These are phyloP conservation scores for Curvularia lunata DNA, from an alignment of 2,329 filamentous ascomycete species.

Conservation along the genomic window DNA sequence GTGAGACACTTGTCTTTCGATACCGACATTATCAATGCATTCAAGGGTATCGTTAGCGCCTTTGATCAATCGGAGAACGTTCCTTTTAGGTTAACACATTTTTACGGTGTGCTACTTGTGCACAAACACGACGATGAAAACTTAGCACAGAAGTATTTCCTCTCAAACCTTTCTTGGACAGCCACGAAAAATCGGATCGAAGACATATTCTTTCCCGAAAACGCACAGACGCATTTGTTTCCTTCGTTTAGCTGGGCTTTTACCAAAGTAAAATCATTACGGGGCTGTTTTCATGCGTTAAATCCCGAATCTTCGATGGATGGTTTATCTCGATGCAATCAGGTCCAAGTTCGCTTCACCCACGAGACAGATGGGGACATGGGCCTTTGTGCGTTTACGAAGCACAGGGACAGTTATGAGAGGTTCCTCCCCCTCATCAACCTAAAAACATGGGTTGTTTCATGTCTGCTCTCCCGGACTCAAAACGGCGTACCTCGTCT, in stretches of 20 bases:
- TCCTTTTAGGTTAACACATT: not conserved
- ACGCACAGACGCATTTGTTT: not conserved
- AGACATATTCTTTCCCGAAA: not conserved
- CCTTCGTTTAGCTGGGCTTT: conserved; percentile 2
- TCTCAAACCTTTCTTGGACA: not conserved
- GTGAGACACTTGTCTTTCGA: not conserved
- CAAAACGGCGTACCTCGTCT: not conserved
- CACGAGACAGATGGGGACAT: not conserved
- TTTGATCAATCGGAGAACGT: not conserved
- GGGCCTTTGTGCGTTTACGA: not conserved
- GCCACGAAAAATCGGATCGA: not conserved
- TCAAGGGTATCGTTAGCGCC: not conserved
- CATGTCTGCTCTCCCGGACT: not conserved
- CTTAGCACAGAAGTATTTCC: not conserved
- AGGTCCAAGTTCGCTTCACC: not conserved
- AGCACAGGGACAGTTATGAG: not conserved
- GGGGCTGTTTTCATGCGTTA: not conserved
- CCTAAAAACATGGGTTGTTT: not conserved
- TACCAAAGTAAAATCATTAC: not conserved
- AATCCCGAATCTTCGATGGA: not conserved
- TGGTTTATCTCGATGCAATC: not conserved
- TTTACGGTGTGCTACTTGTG: not conserved
- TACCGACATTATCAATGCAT: not conserved
- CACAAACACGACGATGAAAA: not conserved
- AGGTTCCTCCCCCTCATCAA: not conserved